A percentile compares a stretch with the other conserved stretches of the same genome.
phyloP scores from a whole-genome alignment of 306 rosid species.

The Prosopis cineraria region DNA sequence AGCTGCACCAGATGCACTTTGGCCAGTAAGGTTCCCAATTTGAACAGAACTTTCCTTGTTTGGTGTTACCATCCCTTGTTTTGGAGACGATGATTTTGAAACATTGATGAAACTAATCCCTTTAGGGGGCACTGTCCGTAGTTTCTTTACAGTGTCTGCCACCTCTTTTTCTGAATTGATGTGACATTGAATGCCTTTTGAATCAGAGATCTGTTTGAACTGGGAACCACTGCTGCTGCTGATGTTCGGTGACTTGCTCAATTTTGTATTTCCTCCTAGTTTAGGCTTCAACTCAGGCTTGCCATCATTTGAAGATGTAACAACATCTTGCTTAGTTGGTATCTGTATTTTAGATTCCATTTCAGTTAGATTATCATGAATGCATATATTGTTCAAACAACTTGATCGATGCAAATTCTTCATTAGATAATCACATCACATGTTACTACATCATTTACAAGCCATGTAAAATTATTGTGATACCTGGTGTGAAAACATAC shows the following conservation, averaged over 20 bases:
- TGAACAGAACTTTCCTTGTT: slow-evolving; percentile 39
- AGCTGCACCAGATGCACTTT: slow-evolving; percentile 29
- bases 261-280: slow-evolving; percentile 36
- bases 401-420: neutral
- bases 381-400: slow-evolving; percentile 9
- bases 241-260: slow-evolving; percentile 38
- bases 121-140: slow-evolving; percentile 42
- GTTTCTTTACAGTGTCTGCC: slow-evolving; percentile 34
- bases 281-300: slow-evolving; percentile 50
- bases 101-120: slow-evolving; percentile 60
- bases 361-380: neutral
- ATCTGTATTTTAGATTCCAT: slow-evolving; percentile 45
- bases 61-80: slow-evolving; percentile 40
- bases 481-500: slow-evolving; percentile 92
- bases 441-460: neutral
- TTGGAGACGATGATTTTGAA: slow-evolving; percentile 39
- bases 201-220: slow-evolving; percentile 35
- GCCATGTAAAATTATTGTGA: slow-evolving; percentile 17
- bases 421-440: neutral
- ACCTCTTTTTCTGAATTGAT: slow-evolving; percentile 35
- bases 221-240: slow-evolving; percentile 30
- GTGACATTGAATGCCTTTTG: slow-evolving; percentile 35
- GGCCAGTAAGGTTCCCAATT: slow-evolving; percentile 26
- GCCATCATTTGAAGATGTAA: slow-evolving; percentile 37
- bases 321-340: slow-evolving; percentile 46